Evolutionary conservation across 139 green algal genomes (phyloP).

Genomic region (Chlorella sorokiniana): DNA sequence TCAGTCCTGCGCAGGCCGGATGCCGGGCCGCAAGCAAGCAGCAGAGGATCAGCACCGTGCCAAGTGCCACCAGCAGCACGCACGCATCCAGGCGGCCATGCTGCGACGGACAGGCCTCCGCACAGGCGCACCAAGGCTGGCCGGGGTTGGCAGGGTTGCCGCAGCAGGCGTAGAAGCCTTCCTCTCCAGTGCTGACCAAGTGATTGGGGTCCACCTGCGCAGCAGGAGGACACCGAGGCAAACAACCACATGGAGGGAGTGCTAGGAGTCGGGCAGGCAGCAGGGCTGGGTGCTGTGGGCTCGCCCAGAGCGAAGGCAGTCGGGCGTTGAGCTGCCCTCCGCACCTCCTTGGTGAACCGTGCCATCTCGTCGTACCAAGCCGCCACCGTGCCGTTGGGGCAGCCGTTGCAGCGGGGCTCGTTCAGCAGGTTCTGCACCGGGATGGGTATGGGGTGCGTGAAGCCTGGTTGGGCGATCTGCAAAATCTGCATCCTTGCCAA

Average conservation of each 20-base stretch:
- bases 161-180: conserved; percentile 64
- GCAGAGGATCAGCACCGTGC: neutral
- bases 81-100: neutral
- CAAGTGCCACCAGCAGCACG: neutral
- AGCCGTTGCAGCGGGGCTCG: conserved; percentile 54
- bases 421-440: conserved; percentile 65
- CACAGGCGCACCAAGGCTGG: conserved; percentile 5
- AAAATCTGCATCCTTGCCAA: no score
- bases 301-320: no score
- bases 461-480: no score
- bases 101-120: neutral
- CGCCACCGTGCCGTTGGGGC: conserved; percentile 36
- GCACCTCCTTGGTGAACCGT: conserved; percentile 6
- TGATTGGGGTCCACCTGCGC: conserved; percentile 60
- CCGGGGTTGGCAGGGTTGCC: conserved; percentile 39
- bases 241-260: neutral
- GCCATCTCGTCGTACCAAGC: conserved; percentile 38
- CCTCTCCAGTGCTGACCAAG: conserved; percentile 57
- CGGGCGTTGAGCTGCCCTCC: no score
- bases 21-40: neutral
- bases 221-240: neutral
- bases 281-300: no score
- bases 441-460: neutral
- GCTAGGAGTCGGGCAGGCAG: no score
- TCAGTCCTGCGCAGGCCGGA: neutral